Conservation (phyloP, 192 early-diverging fungal genomes). For the Backusella liffmaniae region DNA sequence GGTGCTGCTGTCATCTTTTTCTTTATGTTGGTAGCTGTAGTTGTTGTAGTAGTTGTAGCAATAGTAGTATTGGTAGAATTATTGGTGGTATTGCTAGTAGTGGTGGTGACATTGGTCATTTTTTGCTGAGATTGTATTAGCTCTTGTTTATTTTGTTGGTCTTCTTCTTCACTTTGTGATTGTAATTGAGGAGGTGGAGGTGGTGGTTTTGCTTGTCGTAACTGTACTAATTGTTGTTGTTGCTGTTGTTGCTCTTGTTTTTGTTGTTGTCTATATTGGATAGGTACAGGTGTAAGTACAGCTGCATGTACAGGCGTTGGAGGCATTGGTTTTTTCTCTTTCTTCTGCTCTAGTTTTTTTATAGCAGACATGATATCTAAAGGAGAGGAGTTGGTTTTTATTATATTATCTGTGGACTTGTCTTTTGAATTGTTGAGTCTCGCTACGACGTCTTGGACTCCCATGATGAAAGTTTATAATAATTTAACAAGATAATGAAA, state of each 20-base stretch:
- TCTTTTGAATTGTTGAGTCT: constrained; percentile 17
- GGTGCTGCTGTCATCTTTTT: background rate
- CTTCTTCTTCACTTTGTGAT: background rate
- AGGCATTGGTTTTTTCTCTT: background rate
- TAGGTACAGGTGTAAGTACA: background rate
- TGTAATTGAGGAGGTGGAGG: background rate
- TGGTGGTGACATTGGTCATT: background rate
- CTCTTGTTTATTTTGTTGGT: background rate
- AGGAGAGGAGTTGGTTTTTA: background rate
- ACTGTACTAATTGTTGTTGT: background rate
- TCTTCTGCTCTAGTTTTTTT: background rate
- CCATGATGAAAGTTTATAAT: constrained; percentile 9
- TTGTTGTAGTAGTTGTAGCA: background rate
- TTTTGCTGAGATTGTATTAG: background rate
- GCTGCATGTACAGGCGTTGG: background rate
- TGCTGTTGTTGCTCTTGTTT: background rate
- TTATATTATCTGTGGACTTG: background rate
- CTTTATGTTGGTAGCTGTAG: background rate
- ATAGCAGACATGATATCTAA: constrained; percentile 6
- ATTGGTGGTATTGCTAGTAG: background rate
- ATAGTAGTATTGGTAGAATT: background rate
- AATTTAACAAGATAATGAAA: constrained; percentile 11
- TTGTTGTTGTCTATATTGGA: background rate
- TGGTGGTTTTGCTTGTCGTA: background rate
- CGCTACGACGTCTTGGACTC: constrained; percentile 30